Evolutionary conservation across 768 basidiomycete species (phyloP).

Genomic region (Mycena olivaceomarginata): DNA sequence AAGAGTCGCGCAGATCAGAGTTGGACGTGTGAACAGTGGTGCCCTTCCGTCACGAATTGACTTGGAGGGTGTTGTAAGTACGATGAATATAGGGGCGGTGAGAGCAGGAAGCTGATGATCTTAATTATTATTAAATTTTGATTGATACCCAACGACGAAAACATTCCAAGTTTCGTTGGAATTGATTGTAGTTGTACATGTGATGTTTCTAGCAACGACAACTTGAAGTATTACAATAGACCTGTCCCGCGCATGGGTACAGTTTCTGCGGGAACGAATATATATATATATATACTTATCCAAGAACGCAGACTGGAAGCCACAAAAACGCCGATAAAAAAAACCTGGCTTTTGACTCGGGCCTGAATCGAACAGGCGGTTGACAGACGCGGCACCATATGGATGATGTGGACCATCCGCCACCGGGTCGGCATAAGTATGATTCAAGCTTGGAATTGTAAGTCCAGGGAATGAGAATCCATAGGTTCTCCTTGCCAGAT

Average conservation of each 20-base stretch:
- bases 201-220: slow-evolving; percentile 1
- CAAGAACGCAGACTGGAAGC: too few relatives aligned
- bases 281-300: too few relatives aligned
- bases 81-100: slow-evolving; percentile 5
- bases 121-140: not conserved
- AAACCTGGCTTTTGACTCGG: too few relatives aligned
- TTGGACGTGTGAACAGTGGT: not conserved
- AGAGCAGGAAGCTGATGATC: slow-evolving; percentile 5
- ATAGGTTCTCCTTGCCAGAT: too few relatives aligned
- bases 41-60: slow-evolving; percentile 2
- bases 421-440: too few relatives aligned
- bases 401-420: too few relatives aligned
- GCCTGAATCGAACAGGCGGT: too few relatives aligned
- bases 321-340: too few relatives aligned
- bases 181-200: not conserved
- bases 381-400: too few relatives aligned
- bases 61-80: slow-evolving; percentile 1
- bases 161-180: slow-evolving; percentile 1
- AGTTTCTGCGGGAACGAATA: not conserved
- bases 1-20: slow-evolving; percentile 3
- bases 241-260: slow-evolving; percentile 2
- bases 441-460: too few relatives aligned
- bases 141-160: slow-evolving; percentile 3
- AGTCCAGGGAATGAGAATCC: too few relatives aligned
- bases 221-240: not conserved